These are phyloP conservation scores for Phoma sp. DNA, from an alignment of 2,329 filamentous ascomycete species.

Conservation along the genomic window DNA sequence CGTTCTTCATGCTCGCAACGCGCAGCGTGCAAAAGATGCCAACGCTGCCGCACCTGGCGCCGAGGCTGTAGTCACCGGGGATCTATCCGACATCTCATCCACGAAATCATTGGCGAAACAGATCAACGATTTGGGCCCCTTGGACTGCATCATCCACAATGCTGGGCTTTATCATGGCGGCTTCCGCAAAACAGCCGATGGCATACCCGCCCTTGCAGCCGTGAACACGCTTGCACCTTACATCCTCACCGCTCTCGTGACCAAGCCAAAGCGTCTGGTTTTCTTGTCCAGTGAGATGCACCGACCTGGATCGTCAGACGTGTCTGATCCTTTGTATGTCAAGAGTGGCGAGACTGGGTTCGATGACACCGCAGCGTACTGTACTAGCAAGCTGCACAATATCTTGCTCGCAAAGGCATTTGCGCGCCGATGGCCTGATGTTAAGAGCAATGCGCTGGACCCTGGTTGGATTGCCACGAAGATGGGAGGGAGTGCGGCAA, in stretches of 20 bases:
- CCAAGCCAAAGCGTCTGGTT: slow-evolving; percentile 58
- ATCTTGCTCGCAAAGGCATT: slow-evolving; percentile 64
- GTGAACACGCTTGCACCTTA: slow-evolving; percentile 67
- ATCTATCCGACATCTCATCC: slow-evolving; percentile 60
- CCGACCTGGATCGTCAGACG: slow-evolving; percentile 53
- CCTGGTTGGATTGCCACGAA: slow-evolving; percentile 65
- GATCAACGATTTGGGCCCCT: slow-evolving; percentile 59
- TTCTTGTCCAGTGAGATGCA: slow-evolving; percentile 63
- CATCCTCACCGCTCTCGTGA: slow-evolving; percentile 61
- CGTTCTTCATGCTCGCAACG: slow-evolving; percentile 64
- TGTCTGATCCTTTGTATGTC: slow-evolving; percentile 53
- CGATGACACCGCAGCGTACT: slow-evolving; percentile 54
- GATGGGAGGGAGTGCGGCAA: slow-evolving; percentile 59
- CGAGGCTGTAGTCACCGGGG: slow-evolving; percentile 60
- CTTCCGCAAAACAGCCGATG: slow-evolving; percentile 55
- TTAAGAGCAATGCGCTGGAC: slow-evolving; percentile 58
- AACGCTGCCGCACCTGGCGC: slow-evolving; percentile 58
- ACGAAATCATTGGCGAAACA: slow-evolving; percentile 61
- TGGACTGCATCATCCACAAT: slow-evolving; percentile 66
- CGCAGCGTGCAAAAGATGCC: slow-evolving; percentile 61
- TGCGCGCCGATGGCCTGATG: slow-evolving; percentile 54
- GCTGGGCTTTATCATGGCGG: slow-evolving; percentile 59
- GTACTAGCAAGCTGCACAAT: slow-evolving; percentile 64
- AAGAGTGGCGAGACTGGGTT: slow-evolving; percentile 46
- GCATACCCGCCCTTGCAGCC: slow-evolving; percentile 59